phyloP scores from a whole-genome alignment of 2,329 filamentous ascomycete genomes.

The Cladosporium sp. region DNA sequence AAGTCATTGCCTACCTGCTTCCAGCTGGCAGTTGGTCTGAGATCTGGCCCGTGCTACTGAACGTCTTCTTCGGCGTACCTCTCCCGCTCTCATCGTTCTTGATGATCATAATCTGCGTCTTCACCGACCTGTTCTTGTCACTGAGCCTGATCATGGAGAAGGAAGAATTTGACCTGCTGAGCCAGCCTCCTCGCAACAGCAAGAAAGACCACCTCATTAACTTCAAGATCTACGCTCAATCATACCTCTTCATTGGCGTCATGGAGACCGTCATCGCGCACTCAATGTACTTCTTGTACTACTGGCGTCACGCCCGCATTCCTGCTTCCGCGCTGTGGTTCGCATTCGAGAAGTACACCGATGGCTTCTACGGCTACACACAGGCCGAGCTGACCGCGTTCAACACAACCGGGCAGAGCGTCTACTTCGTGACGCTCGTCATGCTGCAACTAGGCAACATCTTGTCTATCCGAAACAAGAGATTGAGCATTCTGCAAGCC shows the following conservation, averaged over 20 bases:
- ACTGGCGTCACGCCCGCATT: slow-evolving; percentile 51
- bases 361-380: slow-evolving; percentile 53
- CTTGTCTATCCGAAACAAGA: slow-evolving; percentile 52
- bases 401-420: slow-evolving; percentile 52
- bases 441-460: slow-evolving; percentile 58
- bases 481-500: slow-evolving; percentile 54
- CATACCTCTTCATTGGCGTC: slow-evolving; percentile 55
- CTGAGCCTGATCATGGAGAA: slow-evolving; percentile 57
- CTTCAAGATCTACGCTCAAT: slow-evolving; percentile 52
- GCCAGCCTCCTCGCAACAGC: slow-evolving; percentile 52
- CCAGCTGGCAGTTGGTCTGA: slow-evolving; percentile 58
- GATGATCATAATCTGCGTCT: slow-evolving; percentile 61
- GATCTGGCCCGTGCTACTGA: slow-evolving; percentile 59
- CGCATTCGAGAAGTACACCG: slow-evolving; percentile 50
- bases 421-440: slow-evolving; percentile 58
- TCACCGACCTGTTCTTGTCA: slow-evolving; percentile 56
- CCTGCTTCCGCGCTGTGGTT: slow-evolving; percentile 52
- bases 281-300: slow-evolving; percentile 57
- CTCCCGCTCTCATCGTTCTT: slow-evolving; percentile 54
- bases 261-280: slow-evolving; percentile 54
- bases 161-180: slow-evolving; percentile 56
- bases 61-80: slow-evolving; percentile 58
- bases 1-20: slow-evolving; percentile 45
- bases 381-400: slow-evolving; percentile 48
- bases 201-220: slow-evolving; percentile 56